phyloP scores from a whole-genome alignment of 2,329 filamentous ascomycete species.

The Diaporthe vexans region DNA sequence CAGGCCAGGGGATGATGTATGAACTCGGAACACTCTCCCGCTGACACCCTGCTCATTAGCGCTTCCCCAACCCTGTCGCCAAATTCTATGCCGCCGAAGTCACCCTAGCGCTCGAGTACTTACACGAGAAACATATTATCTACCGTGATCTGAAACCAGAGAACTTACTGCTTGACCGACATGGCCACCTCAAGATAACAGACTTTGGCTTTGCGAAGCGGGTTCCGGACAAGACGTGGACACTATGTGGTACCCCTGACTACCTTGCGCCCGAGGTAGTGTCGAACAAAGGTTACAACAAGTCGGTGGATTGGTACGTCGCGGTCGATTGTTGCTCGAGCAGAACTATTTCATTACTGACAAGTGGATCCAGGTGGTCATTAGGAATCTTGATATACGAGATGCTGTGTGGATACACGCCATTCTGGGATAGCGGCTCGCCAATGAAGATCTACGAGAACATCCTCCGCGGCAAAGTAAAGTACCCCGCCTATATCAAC shows the following conservation, averaged over 20 bases:
- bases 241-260: conserved; percentile 95
- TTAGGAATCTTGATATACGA: conserved; percentile 98
- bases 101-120: conserved; percentile 93
- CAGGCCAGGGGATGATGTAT: neutral
- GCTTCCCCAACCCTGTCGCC: conserved; percentile 97
- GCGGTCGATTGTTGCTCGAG: conserved; percentile 35
- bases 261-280: conserved; percentile 98
- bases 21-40: conserved; percentile 22
- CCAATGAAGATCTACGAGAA: conserved; percentile 99
- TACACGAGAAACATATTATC: conserved; percentile 95
- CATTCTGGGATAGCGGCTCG: conserved; percentile 98
- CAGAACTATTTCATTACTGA: conserved; percentile 8
- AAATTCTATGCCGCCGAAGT: conserved; percentile 99
- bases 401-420: conserved; percentile 99
- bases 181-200: conserved; percentile 96
- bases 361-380: conserved; percentile 81
- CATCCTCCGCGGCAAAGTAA: conserved; percentile 94
- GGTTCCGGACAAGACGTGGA: conserved; percentile 99
- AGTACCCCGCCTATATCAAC: conserved; percentile 96
- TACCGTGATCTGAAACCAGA: conserved; percentile 98
- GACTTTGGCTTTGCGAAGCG: conserved; percentile 99
- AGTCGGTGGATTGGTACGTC: conserved; percentile 96
- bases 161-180: conserved; percentile 90
- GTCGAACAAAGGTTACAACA: conserved; percentile 99
- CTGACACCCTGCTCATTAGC: conserved; percentile 66